A percentile compares a stretch with the other conserved stretches of the same genome.
Conservation (phyloP, 495 filamentous ascomycete species). For the Schizothecium vesticola region DNA sequence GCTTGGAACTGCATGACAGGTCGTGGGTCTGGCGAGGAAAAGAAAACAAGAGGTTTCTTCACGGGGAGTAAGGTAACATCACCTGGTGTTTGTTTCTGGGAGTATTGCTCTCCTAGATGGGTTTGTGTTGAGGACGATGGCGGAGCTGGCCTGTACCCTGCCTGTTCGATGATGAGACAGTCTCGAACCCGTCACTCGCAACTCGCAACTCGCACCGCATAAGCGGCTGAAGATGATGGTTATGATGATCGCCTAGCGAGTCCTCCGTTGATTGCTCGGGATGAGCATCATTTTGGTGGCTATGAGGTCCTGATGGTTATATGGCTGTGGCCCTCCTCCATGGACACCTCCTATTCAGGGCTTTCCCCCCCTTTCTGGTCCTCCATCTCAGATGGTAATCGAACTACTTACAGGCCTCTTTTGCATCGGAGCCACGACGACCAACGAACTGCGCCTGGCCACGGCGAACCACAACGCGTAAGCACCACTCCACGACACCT, state of each 20-base stretch:
- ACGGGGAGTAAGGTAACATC: neutral
- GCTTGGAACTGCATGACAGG: neutral
- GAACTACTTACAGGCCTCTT: neutral
- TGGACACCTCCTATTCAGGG: neutral
- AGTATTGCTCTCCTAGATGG: neutral
- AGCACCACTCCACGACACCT: conserved; percentile 1
- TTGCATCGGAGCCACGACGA: neutral
- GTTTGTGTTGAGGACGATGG: neutral
- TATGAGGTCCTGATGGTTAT: neutral
- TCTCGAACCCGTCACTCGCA: conserved; percentile 1
- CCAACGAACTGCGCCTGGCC: conserved; percentile 7
- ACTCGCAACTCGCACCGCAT: conserved; percentile 2
- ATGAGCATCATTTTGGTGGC: neutral
- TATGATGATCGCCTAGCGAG: conserved; percentile 8
- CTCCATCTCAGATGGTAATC: neutral
- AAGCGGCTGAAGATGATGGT: conserved; percentile 13
- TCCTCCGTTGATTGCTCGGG: conserved; percentile 1
- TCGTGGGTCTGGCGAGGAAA: neutral
- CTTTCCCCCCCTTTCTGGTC: neutral
- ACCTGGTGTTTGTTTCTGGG: neutral
- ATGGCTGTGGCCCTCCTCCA: neutral
- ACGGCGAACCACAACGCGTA: conserved; percentile 5
- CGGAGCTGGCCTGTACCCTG: neutral
- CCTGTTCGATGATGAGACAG: conserved; percentile 9
- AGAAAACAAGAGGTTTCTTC: neutral